Base-by-base conservation (phyloP, 441 rosid genomes). In the Kokia cookei region DNA sequence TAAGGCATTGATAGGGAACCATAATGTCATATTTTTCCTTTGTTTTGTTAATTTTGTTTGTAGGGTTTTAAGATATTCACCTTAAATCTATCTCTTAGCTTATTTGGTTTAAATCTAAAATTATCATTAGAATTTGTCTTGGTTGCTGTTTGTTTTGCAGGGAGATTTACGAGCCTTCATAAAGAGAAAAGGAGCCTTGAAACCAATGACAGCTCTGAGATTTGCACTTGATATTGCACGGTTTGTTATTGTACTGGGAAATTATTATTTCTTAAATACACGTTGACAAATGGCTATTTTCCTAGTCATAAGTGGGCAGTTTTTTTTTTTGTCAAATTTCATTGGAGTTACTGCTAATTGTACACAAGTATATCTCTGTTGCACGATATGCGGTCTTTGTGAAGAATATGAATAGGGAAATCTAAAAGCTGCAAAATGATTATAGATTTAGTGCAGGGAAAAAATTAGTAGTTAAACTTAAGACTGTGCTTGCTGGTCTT, bases 151-250 rank as follows among this genome's bases (percentile, higher is more conserved):
- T 7, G 12, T 83, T 58, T 72, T 78, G 14, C 84, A 95, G 99
- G 99, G 98, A n/a, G 98, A 93, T 84, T 86, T 95, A 51, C 77
- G 83, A 75, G 88, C 72, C 32, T 86, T 76, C 84, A 81, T 95
- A 77, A 87, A 83, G 75, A 79, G 75, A 50, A 90, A 86, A 84
- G 88, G 89, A 78, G 87, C 92, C 45, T 24, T 91, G 65, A 86
- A 70, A 79, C 87, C 92, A 37, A 72, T 78, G 11, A 79, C 55
- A 64, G 96, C 97, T 72, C 86, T 95, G 80, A 83, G 81, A 74
- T 86, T 90, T 13, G 98, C 97, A 2, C 98, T 95, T 82, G 98
- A 95, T 84, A 95, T 95, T 81, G 98, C 99, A 72, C 89, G 99
- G 99, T 93, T 43, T 72, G 78, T 37, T 61, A 26, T 57, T 45